Percentiles rank a stretch among this genome's conserved stretches.
These are phyloP conservation scores for Podila verticillata DNA, from an alignment of 192 early-diverging fungal species.

Conservation along the genomic window DNA sequence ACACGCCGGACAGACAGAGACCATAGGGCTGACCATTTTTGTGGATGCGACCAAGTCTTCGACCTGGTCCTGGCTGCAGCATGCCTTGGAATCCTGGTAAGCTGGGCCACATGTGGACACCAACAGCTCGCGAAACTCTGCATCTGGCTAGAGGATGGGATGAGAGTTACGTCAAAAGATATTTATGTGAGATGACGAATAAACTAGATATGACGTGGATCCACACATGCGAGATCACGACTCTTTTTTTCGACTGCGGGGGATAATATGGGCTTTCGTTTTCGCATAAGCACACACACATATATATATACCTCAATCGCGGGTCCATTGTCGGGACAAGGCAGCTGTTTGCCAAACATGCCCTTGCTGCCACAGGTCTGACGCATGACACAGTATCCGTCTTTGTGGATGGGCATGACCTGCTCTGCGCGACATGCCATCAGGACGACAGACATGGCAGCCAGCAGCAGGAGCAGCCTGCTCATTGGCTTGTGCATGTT, in stretches of 20 bases:
- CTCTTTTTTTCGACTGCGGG: too few relatives aligned
- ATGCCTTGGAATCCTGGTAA: slow-evolving; percentile 57
- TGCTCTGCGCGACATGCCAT: neutral
- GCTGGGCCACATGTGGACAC: slow-evolving; percentile 62
- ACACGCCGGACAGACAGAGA: slow-evolving; percentile 71
- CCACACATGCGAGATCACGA: neutral
- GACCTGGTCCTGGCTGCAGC: slow-evolving; percentile 67
- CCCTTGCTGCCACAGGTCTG: slow-evolving; percentile 63
- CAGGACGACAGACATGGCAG: neutral
- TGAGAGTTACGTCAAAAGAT: neutral
- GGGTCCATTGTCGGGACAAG: slow-evolving; percentile 61
- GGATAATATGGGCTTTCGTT: neutral
- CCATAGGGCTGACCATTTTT: slow-evolving; percentile 62
- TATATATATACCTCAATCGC: slow-evolving; percentile 50
- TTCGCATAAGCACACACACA: neutral
- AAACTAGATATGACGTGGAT: neutral
- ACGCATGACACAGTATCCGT: slow-evolving; percentile 68
- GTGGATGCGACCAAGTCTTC: slow-evolving; percentile 56
- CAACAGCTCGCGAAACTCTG: slow-evolving; percentile 52
- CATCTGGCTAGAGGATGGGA: slow-evolving; percentile 39
- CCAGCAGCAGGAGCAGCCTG: neutral
- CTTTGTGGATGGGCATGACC: slow-evolving; percentile 47
- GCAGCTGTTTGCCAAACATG: slow-evolving; percentile 55
- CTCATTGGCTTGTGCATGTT: neutral
- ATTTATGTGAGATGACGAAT: neutral